These are phyloP conservation scores for Leishmania aethiopica DNA, from an alignment of 208 protist species.

Conservation along the genomic window DNA sequence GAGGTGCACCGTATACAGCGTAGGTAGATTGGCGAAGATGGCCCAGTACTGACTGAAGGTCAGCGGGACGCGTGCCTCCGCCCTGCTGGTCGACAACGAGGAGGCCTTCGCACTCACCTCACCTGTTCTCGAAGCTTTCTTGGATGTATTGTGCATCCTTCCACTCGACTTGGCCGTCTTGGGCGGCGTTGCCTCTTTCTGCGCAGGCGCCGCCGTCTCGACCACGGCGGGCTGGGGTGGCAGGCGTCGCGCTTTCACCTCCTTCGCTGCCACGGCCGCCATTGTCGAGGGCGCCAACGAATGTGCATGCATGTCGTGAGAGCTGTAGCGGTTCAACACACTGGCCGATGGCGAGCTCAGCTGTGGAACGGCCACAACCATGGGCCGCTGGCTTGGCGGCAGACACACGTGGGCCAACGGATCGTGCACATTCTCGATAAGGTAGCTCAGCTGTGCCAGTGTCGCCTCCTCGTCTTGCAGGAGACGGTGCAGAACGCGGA, in stretches of 20 bases:
- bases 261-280: not conserved
- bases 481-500: constrained; percentile 61
- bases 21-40: constrained; percentile 75
- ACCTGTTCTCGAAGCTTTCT: not conserved
- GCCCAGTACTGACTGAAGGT: constrained; percentile 64
- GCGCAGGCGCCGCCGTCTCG: too few species aligned
- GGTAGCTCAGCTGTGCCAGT: constrained; percentile 63
- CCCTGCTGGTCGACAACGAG: not conserved
- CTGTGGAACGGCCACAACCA: not conserved
- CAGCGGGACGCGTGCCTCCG: constrained; percentile 9
- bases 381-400: constrained; percentile 26
- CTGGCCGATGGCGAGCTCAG: not conserved
- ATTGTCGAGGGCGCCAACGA: not conserved
- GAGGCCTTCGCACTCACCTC: not conserved
- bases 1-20: constrained; percentile 52
- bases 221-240: constrained; percentile 19
- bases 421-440: constrained; percentile 67
- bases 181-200: not conserved
- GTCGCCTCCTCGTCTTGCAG: constrained; percentile 59
- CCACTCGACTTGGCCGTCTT: not conserved
- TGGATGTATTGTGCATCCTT: not conserved
- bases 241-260: not conserved
- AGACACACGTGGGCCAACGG: constrained; percentile 27
- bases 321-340: not conserved
- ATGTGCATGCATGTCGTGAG: constrained; percentile 5